Evolutionary conservation across 441 rosid genomes (phyloP), one percentile per base, ranked within the genome.

Genomic region (Kokia cookei): DNA sequence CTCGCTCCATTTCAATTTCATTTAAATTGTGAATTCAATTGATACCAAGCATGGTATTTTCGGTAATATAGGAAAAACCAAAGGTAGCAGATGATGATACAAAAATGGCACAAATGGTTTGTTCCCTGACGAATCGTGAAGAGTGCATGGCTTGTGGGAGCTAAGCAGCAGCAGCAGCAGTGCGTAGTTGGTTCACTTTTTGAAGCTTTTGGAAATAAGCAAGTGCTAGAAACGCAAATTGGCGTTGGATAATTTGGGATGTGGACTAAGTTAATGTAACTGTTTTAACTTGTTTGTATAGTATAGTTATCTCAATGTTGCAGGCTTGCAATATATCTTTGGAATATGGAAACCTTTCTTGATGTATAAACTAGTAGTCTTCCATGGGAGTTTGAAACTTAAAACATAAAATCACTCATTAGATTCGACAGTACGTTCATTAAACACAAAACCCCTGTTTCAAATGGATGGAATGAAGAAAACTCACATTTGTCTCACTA

Each of bases 131-230:
- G 24, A 94, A 91, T 69, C 89, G 90, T n/a, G 98, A 94, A 3
- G 97, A 94, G 1, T 92, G 97, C 90, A 64, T 92, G 82, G 84
- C 97, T 71, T 94, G 97, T 69, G 98, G 98, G 78, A 94, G 98
- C 79, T 92, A 76, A 80, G 66, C 17, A 32, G n/a, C 3, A n/a
- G 14, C 24, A 9, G 37, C 10, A 64, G 6, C 50, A 65, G 5
- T 2, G 37, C 24, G n/a, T 3, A 22, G 70, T 63, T n/a, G 1
- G 15, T 22, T 14, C 11, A 35, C 6, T 32, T 26, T 42, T 11
- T 43, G 29, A 22, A 42, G 51, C 15, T 14, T 22, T 13, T 14
- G 35, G 35, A 7, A 22, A 32, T 6, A 19, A 17, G 29, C 9
- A 27, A 6, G 19, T 47, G 14, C 57, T 5, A 17, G 51, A 19